phyloP scores from a whole-genome alignment of 1,284 basidiomycete genomes.

The Clitocybe nebularis region DNA sequence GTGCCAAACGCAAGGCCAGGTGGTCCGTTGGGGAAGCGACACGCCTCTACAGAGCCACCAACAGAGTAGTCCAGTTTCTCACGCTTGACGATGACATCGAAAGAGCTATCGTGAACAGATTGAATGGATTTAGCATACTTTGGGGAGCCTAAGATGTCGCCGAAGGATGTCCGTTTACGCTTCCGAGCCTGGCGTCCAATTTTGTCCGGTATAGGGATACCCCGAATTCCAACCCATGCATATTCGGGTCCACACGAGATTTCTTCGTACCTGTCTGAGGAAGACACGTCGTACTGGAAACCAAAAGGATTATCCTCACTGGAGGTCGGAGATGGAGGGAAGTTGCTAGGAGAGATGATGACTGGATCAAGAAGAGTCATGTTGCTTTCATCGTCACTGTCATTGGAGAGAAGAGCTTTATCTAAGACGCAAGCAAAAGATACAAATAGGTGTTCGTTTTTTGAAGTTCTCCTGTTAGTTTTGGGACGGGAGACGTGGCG shows the following conservation, averaged over 20 bases:
- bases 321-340: constrained; percentile 5
- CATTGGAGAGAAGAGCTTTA: constrained; percentile 24
- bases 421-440: constrained; percentile 35
- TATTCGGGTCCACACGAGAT: constrained; percentile 4
- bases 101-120: constrained; percentile 41
- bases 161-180: constrained; percentile 31
- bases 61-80: constrained; percentile 32
- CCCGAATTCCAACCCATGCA: constrained; percentile 10
- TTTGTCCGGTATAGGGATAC: neutral
- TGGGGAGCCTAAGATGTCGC: constrained; percentile 36
- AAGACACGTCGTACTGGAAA: constrained; percentile 16
- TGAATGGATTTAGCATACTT: constrained; percentile 36
- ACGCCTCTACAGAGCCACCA: constrained; percentile 11
- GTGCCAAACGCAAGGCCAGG: neutral
- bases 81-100: constrained; percentile 38
- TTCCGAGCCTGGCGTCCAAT: constrained; percentile 16
- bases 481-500: constrained; percentile 10
- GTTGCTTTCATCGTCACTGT: constrained; percentile 21
- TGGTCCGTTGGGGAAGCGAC: neutral
- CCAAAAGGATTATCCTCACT: constrained; percentile 12
- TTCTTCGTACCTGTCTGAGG: constrained; percentile 16
- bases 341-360: neutral
- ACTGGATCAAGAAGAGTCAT: too few relatives aligned
- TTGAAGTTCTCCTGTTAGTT: constrained; percentile 10
- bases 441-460: constrained; percentile 18